Evolutionary conservation across 2,329 filamentous ascomycete genomes (phyloP).

Genomic region (Colletotrichum spaethianum): DNA sequence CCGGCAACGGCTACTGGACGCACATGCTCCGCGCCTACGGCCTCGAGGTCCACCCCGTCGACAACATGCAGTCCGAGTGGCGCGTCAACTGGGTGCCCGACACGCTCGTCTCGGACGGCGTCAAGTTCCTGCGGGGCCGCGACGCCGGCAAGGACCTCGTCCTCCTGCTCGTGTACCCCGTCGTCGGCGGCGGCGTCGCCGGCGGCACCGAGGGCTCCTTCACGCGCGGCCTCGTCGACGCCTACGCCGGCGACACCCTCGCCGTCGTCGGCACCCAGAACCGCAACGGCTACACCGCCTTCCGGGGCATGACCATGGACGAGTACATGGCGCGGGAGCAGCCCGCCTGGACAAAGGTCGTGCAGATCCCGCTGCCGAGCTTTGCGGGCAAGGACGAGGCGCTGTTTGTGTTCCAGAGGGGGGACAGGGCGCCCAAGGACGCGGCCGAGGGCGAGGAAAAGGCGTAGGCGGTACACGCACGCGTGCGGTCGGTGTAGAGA

Average conservation of each 20-base stretch:
- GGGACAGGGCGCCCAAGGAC: constrained; percentile 52
- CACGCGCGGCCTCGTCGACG: constrained; percentile 72
- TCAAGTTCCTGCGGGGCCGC: constrained; percentile 67
- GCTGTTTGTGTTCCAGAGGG: constrained; percentile 75
- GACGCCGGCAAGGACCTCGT: constrained; percentile 68
- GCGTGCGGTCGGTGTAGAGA: neutral
- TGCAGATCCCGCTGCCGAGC: constrained; percentile 78
- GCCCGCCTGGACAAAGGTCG: constrained; percentile 69
- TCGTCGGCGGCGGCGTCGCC: constrained; percentile 75
- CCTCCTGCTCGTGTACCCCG: constrained; percentile 80
- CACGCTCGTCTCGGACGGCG: constrained; percentile 74
- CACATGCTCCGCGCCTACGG: constrained; percentile 76
- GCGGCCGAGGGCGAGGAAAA: neutral
- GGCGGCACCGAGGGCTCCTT: constrained; percentile 76
- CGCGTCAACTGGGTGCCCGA: constrained; percentile 78
- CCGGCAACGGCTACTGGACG: constrained; percentile 83
- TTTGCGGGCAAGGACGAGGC: constrained; percentile 85
- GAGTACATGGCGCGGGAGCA: constrained; percentile 75
- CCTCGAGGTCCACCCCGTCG: constrained; percentile 70
- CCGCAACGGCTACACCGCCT: constrained; percentile 80
- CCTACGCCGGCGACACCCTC: constrained; percentile 74
- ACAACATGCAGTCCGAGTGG: constrained; percentile 78
- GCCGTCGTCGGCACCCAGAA: constrained; percentile 84
- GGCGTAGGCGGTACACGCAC: neutral
- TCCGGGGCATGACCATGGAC: constrained; percentile 74